phyloP scores from a whole-genome alignment of 768 basidiomycete genomes.

The Mycena capillaripes region DNA sequence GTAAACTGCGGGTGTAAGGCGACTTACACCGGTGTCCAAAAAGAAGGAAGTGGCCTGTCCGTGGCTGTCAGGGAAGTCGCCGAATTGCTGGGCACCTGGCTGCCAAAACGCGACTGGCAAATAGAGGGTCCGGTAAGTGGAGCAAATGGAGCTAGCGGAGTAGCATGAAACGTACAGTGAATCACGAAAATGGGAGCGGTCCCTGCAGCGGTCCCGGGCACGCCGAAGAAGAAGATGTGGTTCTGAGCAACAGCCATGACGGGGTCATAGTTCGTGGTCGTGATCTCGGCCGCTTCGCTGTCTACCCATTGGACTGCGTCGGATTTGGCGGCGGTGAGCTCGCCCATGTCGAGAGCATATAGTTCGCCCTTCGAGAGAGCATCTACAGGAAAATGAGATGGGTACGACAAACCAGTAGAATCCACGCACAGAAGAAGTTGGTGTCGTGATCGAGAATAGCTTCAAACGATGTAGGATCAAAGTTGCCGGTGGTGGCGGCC shows the following conservation, averaged over 20 bases:
- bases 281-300: constrained; percentile 69
- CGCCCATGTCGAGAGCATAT: constrained; percentile 78
- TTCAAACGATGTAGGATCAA: constrained; percentile 74
- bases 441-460: constrained; percentile 95
- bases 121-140: constrained; percentile 14
- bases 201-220: constrained; percentile 77
- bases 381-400: constrained; percentile 55
- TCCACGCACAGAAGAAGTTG: constrained; percentile 82
- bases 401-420: background rate
- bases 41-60: constrained; percentile 79
- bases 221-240: constrained; percentile 87
- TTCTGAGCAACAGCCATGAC: constrained; percentile 89
- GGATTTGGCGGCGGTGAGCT: constrained; percentile 71
- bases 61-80: constrained; percentile 71
- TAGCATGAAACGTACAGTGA: constrained; percentile 70
- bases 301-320: constrained; percentile 74
- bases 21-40: constrained; percentile 59
- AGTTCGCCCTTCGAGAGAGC: constrained; percentile 76
- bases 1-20: background rate
- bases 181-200: constrained; percentile 87
- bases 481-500: constrained; percentile 61
- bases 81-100: constrained; percentile 71
- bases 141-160: background rate
- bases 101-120: constrained; percentile 84
- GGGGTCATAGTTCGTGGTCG: constrained; percentile 69